Base-by-base conservation (phyloP, 208 protist genomes). In the Trypanosoma theileri region DNA sequence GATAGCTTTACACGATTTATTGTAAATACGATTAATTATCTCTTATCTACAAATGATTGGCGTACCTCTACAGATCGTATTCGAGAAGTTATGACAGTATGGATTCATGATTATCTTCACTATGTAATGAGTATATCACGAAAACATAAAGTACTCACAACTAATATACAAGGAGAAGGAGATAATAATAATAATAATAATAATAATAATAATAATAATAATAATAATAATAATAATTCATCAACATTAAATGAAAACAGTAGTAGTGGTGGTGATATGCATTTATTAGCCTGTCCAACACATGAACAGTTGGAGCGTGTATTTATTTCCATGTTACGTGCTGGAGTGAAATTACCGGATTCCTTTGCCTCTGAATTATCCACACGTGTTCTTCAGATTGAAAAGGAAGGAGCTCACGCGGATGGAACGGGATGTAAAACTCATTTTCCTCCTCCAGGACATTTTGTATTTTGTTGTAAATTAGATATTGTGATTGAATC, bases 391-490 rank as follows among this genome's bases (percentile, higher is more conserved):
- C 24, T 48, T 31, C 42, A 11, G 12, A 48, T 66, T 22, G 42
- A 61, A 8, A 16, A 59, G n/a, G 67, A 61, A 41, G 60, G 59
- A 11, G 42, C 44, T 24, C n/a, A 14, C 4, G 46, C 16, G 3
- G n/a, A 60, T 14, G 11, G 42, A 46, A 62, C 35, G 44, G 1
- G 45, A 56, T 13, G 59, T 8, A 45, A 59, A 46, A 58, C 13
- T 1, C 31, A 46, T 28, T 59, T 72, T 16, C 71, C 66, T 24
- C 71, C 70, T 22, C 79, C 85, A 13, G 81, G 76, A 1, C 84
- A 90, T 42, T 94, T 94, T 69, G 77, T 94, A 1, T 77, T 75
- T 24, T 63, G 66, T 41, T 78, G 84, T 22, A 82, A 84, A n/a
- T 61, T 74, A 0, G 79, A 89, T 63, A 59, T 73, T 56, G 22